Percentiles rank a stretch among this genome's conserved stretches.
Evolutionary conservation across 768 basidiomycete genomes (phyloP).

Genomic region (Pleurotus eryngii): DNA sequence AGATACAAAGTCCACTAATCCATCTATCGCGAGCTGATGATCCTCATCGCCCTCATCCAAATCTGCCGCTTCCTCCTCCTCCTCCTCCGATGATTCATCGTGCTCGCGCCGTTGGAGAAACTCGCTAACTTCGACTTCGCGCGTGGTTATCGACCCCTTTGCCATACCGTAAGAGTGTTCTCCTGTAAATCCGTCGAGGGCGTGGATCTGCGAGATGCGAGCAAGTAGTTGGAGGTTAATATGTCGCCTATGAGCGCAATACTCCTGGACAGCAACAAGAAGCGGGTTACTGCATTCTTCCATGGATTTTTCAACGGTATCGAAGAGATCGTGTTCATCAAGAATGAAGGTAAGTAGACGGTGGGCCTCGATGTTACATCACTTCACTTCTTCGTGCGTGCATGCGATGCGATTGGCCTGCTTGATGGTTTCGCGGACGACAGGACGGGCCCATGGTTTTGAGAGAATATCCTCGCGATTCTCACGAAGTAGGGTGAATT

Average conservation of each 20-base stretch:
- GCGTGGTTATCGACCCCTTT: background rate
- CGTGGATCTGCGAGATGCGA: background rate
- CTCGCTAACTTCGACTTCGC: too few relatives aligned
- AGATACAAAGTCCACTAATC: background rate
- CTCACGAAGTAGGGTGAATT: slow-evolving; percentile 24
- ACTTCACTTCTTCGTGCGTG: slow-evolving; percentile 18
- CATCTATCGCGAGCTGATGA: background rate
- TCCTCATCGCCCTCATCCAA: too few relatives aligned
- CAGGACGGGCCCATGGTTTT: slow-evolving; percentile 22
- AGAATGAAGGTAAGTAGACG: slow-evolving; percentile 12
- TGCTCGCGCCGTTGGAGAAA: too few relatives aligned
- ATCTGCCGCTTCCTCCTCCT: too few relatives aligned
- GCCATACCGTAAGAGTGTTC: background rate
- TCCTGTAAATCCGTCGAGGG: slow-evolving; percentile 5
- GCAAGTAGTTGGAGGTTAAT: slow-evolving; percentile 1
- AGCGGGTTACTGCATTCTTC: background rate
- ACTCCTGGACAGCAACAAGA: background rate
- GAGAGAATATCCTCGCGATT: slow-evolving; percentile 18
- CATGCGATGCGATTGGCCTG: slow-evolving; percentile 13
- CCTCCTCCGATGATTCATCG: too few relatives aligned
- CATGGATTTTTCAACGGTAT: background rate
- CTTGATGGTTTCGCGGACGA: slow-evolving; percentile 19
- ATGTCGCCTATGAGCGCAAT: slow-evolving; percentile 2
- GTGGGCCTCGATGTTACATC: slow-evolving; percentile 18
- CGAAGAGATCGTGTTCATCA: slow-evolving; percentile 1